Conservation (phyloP, 2,329 filamentous ascomycete genomes). For the Fusarium proliferatum region DNA sequence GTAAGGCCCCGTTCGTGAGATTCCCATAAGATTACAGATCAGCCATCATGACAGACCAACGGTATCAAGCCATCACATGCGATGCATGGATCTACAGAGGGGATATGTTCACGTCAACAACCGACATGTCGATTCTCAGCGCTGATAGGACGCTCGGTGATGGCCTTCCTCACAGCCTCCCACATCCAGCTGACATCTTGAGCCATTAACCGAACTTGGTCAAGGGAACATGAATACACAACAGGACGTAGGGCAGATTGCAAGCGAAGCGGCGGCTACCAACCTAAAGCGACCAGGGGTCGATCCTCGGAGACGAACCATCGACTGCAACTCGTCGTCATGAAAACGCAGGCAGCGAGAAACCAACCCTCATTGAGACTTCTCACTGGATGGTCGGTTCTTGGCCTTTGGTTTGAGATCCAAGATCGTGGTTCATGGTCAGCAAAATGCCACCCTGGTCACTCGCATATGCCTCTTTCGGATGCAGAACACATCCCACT, state of each 20-base stretch:
- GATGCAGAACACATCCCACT: conserved; percentile 26
- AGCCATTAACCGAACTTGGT: conserved; percentile 24
- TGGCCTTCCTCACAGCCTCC: conserved; percentile 40
- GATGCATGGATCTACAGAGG: conserved; percentile 38
- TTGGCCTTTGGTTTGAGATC: conserved; percentile 26
- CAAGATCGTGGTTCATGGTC: conserved; percentile 31
- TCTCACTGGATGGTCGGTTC: conserved; percentile 16
- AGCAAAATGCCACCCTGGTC: conserved; percentile 26
- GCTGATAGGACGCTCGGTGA: conserved; percentile 41
- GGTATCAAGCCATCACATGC: conserved; percentile 25
- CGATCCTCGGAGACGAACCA: conserved; percentile 30
- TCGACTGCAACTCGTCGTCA: conserved; percentile 41
- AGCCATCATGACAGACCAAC: conserved; percentile 10
- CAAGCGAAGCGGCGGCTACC: conserved; percentile 22
- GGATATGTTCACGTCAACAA: conserved; percentile 38
- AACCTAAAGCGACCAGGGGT: conserved; percentile 33
- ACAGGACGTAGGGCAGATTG: conserved; percentile 29
- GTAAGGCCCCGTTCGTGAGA: conserved; percentile 1
- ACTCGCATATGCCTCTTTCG: conserved; percentile 13
- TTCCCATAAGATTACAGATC: conserved; percentile 13
- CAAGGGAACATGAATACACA: conserved; percentile 17
- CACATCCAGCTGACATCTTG: conserved; percentile 37
- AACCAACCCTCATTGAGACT: conserved; percentile 34
- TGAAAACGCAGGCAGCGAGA: conserved; percentile 29
- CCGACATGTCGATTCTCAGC: conserved; percentile 27